Evolutionary conservation across 306 rosid species (phyloP), one percentile per base, ranked within the genome.

Genomic region (Dryas octopetala): DNA sequence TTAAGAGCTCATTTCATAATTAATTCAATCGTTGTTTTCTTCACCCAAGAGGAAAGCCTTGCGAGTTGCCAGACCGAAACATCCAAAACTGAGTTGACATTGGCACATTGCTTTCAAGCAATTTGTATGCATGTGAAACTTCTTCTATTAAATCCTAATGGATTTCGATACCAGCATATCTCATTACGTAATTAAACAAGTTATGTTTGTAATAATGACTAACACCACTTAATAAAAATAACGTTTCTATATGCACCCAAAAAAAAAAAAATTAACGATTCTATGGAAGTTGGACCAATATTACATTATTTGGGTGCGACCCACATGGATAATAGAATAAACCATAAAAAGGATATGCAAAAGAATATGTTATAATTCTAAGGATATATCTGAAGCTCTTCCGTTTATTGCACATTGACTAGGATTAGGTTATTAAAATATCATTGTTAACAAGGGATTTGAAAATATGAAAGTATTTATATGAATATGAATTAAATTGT

Each of bases 281-380:
- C 4, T 14, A 19, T 4, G 19, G 13, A 61, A 0, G 46, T 40
- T 62, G 17, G 47, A 32, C 14, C 4, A 0, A 26, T 63, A 40
- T 3, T 4, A 15, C 60, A 9, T 73, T 61, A 60, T 73, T 73
- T 23, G 7, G 12, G 68, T 49, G 49, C 7, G 44, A 68, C 15
- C 15, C 69, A 19, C 68, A 32, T 50, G 47, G 19, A 6, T 14
- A 2, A 60, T 63, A 16, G 4, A 47, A 32, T 32, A 7, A 44
- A 46, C 5, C 26, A 13, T n/a, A 41, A 38, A 38, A 19, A 1
- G 54, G 55, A 75, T 75, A 70, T 80, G 57, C 77, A 58, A 2
- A 13, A 3, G 80, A 75, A 75, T 80, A 69, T 75, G 28, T 32
- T 80, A 32, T 68, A 47, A 70, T 69, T 61, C 70, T 70, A n/a